phyloP scores from a whole-genome alignment of 202 grass and related monocot species.

The Setaria italica region DNA sequence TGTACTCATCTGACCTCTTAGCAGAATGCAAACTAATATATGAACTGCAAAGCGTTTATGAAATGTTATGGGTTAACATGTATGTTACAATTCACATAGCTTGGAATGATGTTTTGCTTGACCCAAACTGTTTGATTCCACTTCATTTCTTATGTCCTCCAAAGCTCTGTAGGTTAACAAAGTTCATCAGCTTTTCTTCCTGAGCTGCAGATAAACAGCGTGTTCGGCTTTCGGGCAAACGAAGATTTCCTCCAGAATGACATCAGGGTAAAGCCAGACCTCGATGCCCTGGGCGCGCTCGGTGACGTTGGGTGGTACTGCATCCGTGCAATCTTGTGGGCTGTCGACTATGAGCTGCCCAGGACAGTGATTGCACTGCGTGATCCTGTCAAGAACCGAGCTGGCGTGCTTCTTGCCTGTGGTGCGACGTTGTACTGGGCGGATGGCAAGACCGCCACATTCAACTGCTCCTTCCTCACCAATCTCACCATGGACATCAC shows the following conservation, averaged over 20 bases:
- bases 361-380: constrained; percentile 56
- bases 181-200: not conserved
- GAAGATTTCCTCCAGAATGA: constrained; percentile 85
- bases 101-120: not conserved
- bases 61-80: not conserved
- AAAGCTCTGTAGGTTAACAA: not conserved
- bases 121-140: constrained; percentile 7
- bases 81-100: not conserved
- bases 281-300: constrained; percentile 78
- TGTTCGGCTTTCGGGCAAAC: constrained; percentile 54
- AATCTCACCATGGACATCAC: constrained; percentile 68
- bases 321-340: constrained; percentile 82
- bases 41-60: not conserved
- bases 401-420: constrained; percentile 69
- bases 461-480: constrained; percentile 77
- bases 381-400: constrained; percentile 57
- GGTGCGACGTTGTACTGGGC: constrained; percentile 72
- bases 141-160: not conserved
- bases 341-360: constrained; percentile 71
- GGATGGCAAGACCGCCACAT: constrained; percentile 61
- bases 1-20: not conserved
- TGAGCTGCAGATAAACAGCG: constrained; percentile 62
- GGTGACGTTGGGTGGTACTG: constrained; percentile 88
- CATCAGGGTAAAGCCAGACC: constrained; percentile 86
- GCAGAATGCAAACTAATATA: not conserved